These are phyloP conservation scores for Volvariella volvacea DNA, from an alignment of 1,284 basidiomycete species.

Conservation along the genomic window DNA sequence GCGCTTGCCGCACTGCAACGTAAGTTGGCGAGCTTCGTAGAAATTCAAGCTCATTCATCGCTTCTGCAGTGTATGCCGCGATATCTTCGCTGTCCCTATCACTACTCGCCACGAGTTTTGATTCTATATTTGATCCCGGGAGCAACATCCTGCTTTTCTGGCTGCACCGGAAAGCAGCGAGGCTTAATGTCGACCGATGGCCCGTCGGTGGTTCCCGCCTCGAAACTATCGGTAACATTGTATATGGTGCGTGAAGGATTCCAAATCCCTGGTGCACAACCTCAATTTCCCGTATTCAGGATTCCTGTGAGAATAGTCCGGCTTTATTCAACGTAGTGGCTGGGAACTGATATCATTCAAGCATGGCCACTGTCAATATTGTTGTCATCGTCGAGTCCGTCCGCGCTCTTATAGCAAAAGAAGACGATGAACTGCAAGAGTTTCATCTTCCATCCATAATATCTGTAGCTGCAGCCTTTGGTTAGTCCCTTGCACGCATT, in stretches of 20 bases:
- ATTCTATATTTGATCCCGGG: constrained; percentile 87
- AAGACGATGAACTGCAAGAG: constrained; percentile 47
- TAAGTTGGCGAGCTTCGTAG: constrained; percentile 25
- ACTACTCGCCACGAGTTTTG: constrained; percentile 84
- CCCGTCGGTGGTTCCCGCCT: constrained; percentile 87
- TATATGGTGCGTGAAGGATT: constrained; percentile 58
- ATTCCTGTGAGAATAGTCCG: constrained; percentile 46
- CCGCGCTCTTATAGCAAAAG: constrained; percentile 56
- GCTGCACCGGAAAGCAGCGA: constrained; percentile 71
- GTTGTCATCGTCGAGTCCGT: constrained; percentile 84
- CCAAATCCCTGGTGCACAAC: constrained; percentile 5
- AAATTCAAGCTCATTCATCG: constrained; percentile 5
- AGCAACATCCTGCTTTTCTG: constrained; percentile 85
- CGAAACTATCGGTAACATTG: constrained; percentile 87
- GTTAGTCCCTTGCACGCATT: constrained; percentile 29
- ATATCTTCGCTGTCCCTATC: constrained; percentile 82
- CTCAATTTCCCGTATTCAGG: constrained; percentile 32
- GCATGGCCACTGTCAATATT: constrained; percentile 82
- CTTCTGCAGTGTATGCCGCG: constrained; percentile 75
- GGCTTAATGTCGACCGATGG: constrained; percentile 81
- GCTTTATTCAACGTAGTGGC: neutral
- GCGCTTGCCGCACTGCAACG: constrained; percentile 62
- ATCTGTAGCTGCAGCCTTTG: constrained; percentile 77
- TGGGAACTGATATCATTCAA: constrained; percentile 23
- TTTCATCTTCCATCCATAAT: constrained; percentile 82